These are phyloP conservation scores for Mediolabrus comicus DNA, from an alignment of 108 stramenopile species.

Conservation along the genomic window DNA sequence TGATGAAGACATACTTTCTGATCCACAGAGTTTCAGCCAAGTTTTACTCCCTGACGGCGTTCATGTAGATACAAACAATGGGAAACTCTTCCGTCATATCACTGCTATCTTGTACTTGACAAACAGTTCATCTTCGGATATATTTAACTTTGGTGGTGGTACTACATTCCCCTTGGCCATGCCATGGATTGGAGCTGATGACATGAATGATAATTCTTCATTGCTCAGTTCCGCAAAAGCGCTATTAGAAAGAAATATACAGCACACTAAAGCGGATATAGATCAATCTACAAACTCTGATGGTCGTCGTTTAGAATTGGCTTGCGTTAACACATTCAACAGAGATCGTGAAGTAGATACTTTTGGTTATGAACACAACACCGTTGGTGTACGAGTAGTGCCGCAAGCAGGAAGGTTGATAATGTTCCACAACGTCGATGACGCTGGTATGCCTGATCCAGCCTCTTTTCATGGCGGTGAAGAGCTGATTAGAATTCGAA, in stretches of 20 bases:
- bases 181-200: not conserved
- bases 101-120: slow-evolving; percentile 49
- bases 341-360: not conserved
- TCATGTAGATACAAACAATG: slow-evolving; percentile 50
- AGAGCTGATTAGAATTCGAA: slow-evolving; percentile 13
- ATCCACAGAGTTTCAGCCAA: slow-evolving; percentile 10
- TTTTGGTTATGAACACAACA: not conserved
- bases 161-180: slow-evolving; percentile 46
- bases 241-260: slow-evolving; percentile 17
- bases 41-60: slow-evolving; percentile 37
- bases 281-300: slow-evolving; percentile 9
- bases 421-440: slow-evolving; percentile 39
- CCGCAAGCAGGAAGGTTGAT: slow-evolving; percentile 37
- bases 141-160: slow-evolving; percentile 20
- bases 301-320: slow-evolving; percentile 15
- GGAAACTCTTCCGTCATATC: slow-evolving; percentile 40
- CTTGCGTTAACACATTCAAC: slow-evolving; percentile 4
- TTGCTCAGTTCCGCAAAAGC: slow-evolving; percentile 10
- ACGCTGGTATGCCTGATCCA: slow-evolving; percentile 37
- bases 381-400: slow-evolving; percentile 31
- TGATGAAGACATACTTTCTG: not conserved
- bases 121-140: slow-evolving; percentile 7
- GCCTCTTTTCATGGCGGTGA: slow-evolving; percentile 45
- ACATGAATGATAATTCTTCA: not conserved
- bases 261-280: slow-evolving; percentile 27